phyloP scores from a whole-genome alignment of 23 red algal genomes.

The Gracilaria caudata region DNA sequence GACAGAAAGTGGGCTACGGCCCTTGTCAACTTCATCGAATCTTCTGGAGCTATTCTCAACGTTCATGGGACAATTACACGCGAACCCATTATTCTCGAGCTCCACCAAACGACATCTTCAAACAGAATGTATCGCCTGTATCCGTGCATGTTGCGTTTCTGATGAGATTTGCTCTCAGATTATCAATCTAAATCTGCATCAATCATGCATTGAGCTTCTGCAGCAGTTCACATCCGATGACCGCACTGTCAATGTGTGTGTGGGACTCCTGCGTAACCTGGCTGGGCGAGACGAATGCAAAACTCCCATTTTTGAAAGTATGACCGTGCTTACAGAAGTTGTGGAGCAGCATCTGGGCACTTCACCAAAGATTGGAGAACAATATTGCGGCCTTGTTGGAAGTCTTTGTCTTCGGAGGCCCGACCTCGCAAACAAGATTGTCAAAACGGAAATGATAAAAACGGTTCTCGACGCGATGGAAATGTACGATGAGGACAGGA shows the following conservation, averaged over 20 bases:
- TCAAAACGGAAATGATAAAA: slow-evolving; percentile 2
- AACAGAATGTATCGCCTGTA: slow-evolving; percentile 29
- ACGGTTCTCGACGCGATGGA: slow-evolving; percentile 45
- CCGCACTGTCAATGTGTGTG: slow-evolving; percentile 1
- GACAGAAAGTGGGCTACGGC: slow-evolving; percentile 56
- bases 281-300: slow-evolving; percentile 62
- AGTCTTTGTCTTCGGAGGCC: slow-evolving; percentile 50
- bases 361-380: slow-evolving; percentile 34
- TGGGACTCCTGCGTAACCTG: slow-evolving; percentile 40
- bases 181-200: slow-evolving; percentile 7
- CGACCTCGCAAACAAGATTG: slow-evolving; percentile 36
- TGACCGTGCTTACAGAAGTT: background rate
- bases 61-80: slow-evolving; percentile 1
- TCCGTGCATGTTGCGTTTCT: slow-evolving; percentile 35
- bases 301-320: slow-evolving; percentile 20
- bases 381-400: slow-evolving; percentile 44
- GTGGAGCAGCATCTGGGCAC: slow-evolving; percentile 18
- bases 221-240: slow-evolving; percentile 14
- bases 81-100: background rate
- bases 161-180: slow-evolving; percentile 62
- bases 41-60: slow-evolving; percentile 10
- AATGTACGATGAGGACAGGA: slow-evolving; percentile 19
- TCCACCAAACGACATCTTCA: background rate
- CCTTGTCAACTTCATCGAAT: slow-evolving; percentile 10
- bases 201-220: slow-evolving; percentile 15